A percentile compares a stretch with the other conserved stretches of the same genome.
Conservation (phyloP, 73 alveolate genomes). For the Paraurostyla sp. region DNA sequence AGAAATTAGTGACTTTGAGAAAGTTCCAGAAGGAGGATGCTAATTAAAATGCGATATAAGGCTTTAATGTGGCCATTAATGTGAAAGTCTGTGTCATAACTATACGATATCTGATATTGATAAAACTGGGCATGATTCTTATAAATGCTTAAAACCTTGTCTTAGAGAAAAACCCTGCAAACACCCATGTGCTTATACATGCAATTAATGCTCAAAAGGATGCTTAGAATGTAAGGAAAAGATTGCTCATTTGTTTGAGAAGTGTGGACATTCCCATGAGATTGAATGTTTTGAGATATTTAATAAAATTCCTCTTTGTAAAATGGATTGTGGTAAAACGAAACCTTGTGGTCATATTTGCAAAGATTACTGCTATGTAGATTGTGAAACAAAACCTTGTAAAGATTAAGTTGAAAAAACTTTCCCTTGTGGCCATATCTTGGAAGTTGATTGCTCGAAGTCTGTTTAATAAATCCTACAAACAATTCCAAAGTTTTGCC, state of each 20-base stretch:
- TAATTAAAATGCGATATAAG: conserved; percentile 57
- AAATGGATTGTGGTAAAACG: neutral
- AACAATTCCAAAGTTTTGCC: neutral
- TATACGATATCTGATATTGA: neutral
- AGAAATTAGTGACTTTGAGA: conserved; percentile 58
- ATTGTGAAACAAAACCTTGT: conserved; percentile 9
- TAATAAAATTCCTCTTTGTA: neutral
- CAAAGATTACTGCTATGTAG: conserved; percentile 70
- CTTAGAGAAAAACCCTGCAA: conserved; percentile 6
- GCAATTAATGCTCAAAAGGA: conserved; percentile 17
- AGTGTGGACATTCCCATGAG: neutral
- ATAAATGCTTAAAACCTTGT: conserved; percentile 34
- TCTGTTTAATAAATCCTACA: neutral
- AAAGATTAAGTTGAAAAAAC: neutral
- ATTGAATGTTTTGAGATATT: neutral
- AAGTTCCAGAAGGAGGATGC: conserved; percentile 86
- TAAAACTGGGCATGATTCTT: conserved; percentile 12
- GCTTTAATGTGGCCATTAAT: conserved; percentile 81
- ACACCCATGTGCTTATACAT: conserved; percentile 5
- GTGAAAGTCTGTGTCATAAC: conserved; percentile 74
- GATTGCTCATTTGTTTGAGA: neutral
- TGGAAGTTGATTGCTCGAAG: neutral
- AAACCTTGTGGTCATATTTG: conserved; percentile 68
- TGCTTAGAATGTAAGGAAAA: neutral
- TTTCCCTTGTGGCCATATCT: conserved; percentile 4